Evolutionary conservation across 805 yeast species (phyloP).

Genomic region (Ogataea minuta): DNA sequence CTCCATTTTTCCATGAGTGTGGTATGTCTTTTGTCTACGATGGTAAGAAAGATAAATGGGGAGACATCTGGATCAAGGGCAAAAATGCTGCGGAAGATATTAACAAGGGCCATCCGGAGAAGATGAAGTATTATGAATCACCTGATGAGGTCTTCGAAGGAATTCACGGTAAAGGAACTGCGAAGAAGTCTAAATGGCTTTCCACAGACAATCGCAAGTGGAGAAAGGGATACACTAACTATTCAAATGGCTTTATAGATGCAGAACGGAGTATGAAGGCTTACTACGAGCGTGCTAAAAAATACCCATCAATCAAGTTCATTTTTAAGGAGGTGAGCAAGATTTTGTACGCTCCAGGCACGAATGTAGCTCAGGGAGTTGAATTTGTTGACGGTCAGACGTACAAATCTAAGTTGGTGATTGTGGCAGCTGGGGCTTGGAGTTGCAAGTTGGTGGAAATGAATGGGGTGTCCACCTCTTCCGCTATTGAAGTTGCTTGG

Average conservation of each 20-base stretch:
- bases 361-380: constrained; percentile 20
- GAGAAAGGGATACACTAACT: constrained; percentile 27
- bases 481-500: constrained; percentile 30
- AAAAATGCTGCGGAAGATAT: constrained; percentile 17
- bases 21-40: constrained; percentile 29
- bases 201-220: constrained; percentile 12
- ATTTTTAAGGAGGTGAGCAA: constrained; percentile 21
- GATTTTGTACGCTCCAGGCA: constrained; percentile 12
- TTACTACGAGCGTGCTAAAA: constrained; percentile 25
- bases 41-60: constrained; percentile 27
- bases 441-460: constrained; percentile 26
- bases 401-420: constrained; percentile 17
- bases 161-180: constrained; percentile 10
- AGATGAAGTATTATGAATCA: constrained; percentile 11
- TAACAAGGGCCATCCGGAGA: constrained; percentile 13
- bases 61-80: constrained; percentile 19
- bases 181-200: background rate
- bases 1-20: constrained; percentile 23
- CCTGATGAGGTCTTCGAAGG: constrained; percentile 15
- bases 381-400: constrained; percentile 14
- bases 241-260: constrained; percentile 27
- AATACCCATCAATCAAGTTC: constrained; percentile 15
- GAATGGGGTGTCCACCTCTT: constrained; percentile 16
- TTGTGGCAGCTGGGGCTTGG: constrained; percentile 31
- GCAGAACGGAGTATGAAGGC: constrained; percentile 24